Evolutionary conservation across 352 stramenopile genomes (phyloP), one percentile per base, ranked within the genome.

Genomic region (Phytophthora sp.): DNA sequence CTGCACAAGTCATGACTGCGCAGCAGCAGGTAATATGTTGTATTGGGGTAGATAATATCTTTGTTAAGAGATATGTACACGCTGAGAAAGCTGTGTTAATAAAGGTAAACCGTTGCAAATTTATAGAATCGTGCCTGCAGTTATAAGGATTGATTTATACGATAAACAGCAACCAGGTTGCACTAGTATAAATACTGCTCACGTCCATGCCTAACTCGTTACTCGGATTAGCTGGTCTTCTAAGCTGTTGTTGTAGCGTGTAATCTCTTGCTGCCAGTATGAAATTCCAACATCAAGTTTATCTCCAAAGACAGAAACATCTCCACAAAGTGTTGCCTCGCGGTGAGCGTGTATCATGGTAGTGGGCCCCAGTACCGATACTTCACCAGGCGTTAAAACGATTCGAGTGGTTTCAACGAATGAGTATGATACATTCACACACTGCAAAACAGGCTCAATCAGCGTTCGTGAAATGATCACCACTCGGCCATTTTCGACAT

Each of bases 291-390:
- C n/a, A 21, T 71, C 34, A 24, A 62, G n/a, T n/a, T 24, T 35
- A 9, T 2, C 3, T 26, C 54, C 49, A 21, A 43, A 5, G 9
- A 4, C 21, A 1, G 23, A 28, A 39, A 59, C 7, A 24, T 51
- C 63, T 12, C 30, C 43, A 10, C 34, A 23, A 6, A 62, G 0
- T 8, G 31, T 48, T 12, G 63, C 56, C 17, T 62, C 57, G 15
- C 56, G 50, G n/a, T 72, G 63, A 17, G 50, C 63, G n/a, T 64
- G 63, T 44, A 72, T 63, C 30, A 60, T 4, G 5, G 63, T 68
- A 13, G 50, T 64, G 1, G 63, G 38, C 13, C 57, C 63, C 18
- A 72, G 0, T 4, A 32, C n/a, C 5, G 63, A 68, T 15, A 54
- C 20, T 5, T 57, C 27, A 6, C 56, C 50, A 27, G 37, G 37